phyloP scores from a whole-genome alignment of 208 protist genomes.

The Acanthamoeba rhysodes region DNA sequence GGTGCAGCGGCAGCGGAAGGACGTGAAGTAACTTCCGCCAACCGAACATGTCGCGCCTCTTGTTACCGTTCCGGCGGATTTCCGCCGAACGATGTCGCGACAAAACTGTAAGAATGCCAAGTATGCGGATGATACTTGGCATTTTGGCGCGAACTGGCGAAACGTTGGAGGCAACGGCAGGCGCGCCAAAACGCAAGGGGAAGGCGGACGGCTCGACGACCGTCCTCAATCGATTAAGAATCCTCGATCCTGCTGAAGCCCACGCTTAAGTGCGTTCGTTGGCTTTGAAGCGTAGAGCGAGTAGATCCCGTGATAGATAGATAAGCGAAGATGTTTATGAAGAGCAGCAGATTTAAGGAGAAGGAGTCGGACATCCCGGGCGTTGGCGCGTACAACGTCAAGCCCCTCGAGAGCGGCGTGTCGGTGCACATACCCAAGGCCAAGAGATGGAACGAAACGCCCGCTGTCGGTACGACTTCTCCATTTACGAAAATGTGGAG shows the following conservation, averaged over 20 bases:
- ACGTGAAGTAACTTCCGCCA: too few relatives aligned
- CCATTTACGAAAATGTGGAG: neutral
- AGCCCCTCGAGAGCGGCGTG: neutral
- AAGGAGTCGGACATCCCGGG: neutral
- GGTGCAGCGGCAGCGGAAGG: too few relatives aligned
- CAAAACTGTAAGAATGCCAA: too few relatives aligned
- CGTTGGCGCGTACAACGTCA: neutral
- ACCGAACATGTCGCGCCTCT: too few relatives aligned
- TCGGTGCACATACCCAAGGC: neutral
- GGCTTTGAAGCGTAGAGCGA: neutral
- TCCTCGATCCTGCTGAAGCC: neutral
- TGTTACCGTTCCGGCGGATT: too few relatives aligned
- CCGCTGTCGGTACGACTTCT: neutral
- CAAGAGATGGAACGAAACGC: neutral
- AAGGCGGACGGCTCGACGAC: neutral
- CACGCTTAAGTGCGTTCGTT: constrained; percentile 35
- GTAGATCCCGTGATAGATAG: neutral
- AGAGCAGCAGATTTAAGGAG: constrained; percentile 39
- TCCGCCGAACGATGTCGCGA: too few relatives aligned
- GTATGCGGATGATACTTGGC: too few relatives aligned
- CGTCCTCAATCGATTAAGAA: neutral
- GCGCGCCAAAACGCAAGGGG: neutral
- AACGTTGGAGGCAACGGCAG: neutral
- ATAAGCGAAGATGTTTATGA: neutral
- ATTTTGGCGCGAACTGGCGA: neutral